Base-by-base conservation (phyloP, 2,329 filamentous ascomycete genomes). In the Trichophyton verrucosum region DNA sequence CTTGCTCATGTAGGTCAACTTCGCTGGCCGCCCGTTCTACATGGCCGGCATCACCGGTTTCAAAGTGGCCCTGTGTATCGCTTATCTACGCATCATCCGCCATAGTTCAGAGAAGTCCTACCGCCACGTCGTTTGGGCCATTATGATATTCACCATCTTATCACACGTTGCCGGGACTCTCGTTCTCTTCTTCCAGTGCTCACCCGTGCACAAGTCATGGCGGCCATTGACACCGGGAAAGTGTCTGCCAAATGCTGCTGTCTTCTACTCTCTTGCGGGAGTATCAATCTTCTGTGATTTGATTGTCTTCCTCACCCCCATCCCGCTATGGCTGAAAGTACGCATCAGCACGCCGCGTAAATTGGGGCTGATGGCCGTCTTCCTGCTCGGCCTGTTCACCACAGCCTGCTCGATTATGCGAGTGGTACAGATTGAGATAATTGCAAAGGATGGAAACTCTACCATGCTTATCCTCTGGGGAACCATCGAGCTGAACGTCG, bases 391-490 rank as follows among this genome's bases (percentile, higher is more conserved):
- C 0, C 71, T 82, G 0, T 81, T 82, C 65, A 82, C 80, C 0
- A 82, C 80, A 0, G 61, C 82, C 6, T 82, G 80, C 66, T 82
- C 80, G 2, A 74, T 82, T 60, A 68, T 82, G 60, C 75, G 81
- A 11, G 78, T 82, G 61, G 70, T 74, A 0, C 78, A 82, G 64
- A 82, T 82, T 62, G 68, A 77, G 62, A 71, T 75, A 0, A 80
- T 82, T 44, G 76, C 78, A 15, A 69, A 71, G 11, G 78, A 81
- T 42, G 79, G 80, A 7, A 80, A 82, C 65, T 81, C 80, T 0
- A 82, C 81, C 3, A 79, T 81, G 76, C 71, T 83, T 9, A 74
- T 83, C 0, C 70, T 82, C 0, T 83, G 80, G 80, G 81, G 81
- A 3, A 79, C 77, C 1, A 79, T 83, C 60, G 81, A 83, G 66